Base-by-base conservation (phyloP, 768 basidiomycete species). In the Tylopilus felleus region DNA sequence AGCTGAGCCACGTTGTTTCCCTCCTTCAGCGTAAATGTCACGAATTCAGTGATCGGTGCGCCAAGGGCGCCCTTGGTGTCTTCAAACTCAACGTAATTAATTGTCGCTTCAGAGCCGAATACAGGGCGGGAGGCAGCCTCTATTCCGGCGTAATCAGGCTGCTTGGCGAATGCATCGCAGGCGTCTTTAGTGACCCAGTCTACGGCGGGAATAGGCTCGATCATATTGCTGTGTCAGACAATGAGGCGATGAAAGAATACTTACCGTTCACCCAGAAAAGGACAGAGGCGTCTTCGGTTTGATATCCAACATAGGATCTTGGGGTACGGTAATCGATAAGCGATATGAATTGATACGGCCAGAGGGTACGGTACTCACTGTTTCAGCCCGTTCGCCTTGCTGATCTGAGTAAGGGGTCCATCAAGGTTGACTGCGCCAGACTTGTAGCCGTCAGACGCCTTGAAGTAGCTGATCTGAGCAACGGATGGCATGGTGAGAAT, bases 1-100 rank as follows among this genome's bases (percentile, higher is more conserved):
- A 71, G 46, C 33, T 67, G 27, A 25, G 19, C 40, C 23, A 71
- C 55, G 16, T 36, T 40, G 0, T 61, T 54, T 47, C 53, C 67
- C 35, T 62, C 47, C 48, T 71, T 67, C 33, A 71, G 44, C n/a
- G 65, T 58, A 49, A 71, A 67, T 17, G 70, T 71, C 33, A 71
- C 71, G 44, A 71, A 69, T 61, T 72, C 69, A 9, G 69, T 71
- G 58, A 60, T 60, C 9, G 69, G 63, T 28, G 69, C 71, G 1
- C 52, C 38, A 23, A 70, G 55, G 10, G 61, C 47, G 10, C 51
- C 56, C 4, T 52, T 45, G 28, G 58, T 43, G 21, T 66, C 52
- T 10, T 66, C 59, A 27, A 70, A 72, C 43, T 62, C 28, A 29
- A 60, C 63, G 49, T 56, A 57, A 53, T 51, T 47, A 9, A 47